Percentiles rank a stretch among this genome's conserved stretches.
phyloP scores from a whole-genome alignment of 108 stramenopile species.

The Fistulifera pelliculosa region DNA sequence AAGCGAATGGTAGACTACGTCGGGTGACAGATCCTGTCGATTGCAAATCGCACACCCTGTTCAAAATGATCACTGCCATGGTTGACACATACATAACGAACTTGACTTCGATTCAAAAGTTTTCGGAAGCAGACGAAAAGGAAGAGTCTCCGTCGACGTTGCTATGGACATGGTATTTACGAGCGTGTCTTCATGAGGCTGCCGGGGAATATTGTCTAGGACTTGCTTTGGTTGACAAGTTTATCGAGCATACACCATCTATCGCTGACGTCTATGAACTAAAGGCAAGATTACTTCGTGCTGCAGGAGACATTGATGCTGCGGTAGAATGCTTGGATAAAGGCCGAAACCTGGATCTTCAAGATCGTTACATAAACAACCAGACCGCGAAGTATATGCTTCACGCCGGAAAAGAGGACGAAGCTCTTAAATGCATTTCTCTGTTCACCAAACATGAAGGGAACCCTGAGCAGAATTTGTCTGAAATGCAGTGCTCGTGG shows the following conservation, averaged over 20 bases:
- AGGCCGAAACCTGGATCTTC: slow-evolving; percentile 86
- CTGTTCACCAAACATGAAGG: slow-evolving; percentile 91
- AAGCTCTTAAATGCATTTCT: slow-evolving; percentile 68
- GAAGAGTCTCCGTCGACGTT: slow-evolving; percentile 59
- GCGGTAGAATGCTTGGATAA: slow-evolving; percentile 85
- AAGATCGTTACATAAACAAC: slow-evolving; percentile 98
- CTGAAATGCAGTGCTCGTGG: slow-evolving; percentile 98
- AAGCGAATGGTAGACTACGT: slow-evolving; percentile 22
- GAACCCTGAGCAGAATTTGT: slow-evolving; percentile 87
- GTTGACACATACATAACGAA: slow-evolving; percentile 53
- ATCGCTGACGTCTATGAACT: slow-evolving; percentile 85
- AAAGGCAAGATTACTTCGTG: slow-evolving; percentile 83
- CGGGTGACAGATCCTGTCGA: slow-evolving; percentile 69
- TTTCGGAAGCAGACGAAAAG: slow-evolving; percentile 29
- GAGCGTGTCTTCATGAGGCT: slow-evolving; percentile 72
- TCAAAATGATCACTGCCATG: slow-evolving; percentile 45
- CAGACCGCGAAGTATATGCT: slow-evolving; percentile 94
- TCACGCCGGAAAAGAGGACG: slow-evolving; percentile 76
- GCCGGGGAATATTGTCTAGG: slow-evolving; percentile 72
- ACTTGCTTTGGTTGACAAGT: slow-evolving; percentile 69
- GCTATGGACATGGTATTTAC: slow-evolving; percentile 84
- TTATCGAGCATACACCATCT: slow-evolving; percentile 87
- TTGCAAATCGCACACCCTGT: slow-evolving; percentile 44
- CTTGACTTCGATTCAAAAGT: slow-evolving; percentile 33
- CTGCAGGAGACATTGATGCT: slow-evolving; percentile 63